These are phyloP conservation scores for Penicillium sp. DNA, from an alignment of 2,329 filamentous ascomycete species.

Conservation along the genomic window DNA sequence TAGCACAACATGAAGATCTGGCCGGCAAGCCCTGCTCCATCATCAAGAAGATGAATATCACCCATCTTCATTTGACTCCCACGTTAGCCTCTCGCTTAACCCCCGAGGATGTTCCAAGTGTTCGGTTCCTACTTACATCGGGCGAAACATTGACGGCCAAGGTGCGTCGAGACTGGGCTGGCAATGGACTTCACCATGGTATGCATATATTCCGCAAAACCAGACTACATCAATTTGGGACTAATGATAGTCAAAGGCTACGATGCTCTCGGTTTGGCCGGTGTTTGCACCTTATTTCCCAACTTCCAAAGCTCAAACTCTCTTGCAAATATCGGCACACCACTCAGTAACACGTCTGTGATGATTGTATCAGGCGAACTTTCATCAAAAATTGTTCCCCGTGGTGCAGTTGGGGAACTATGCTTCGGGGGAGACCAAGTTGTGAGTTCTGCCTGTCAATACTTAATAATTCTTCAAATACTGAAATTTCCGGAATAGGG, in stretches of 20 bases:
- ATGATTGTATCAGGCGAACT: conserved; percentile 58
- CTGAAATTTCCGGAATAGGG: conserved; percentile 1
- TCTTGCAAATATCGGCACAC: conserved; percentile 73
- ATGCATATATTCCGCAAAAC: conserved; percentile 3
- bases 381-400: conserved; percentile 58
- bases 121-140: conserved; percentile 75
- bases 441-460: conserved; percentile 37
- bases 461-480: background rate
- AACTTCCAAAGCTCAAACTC: conserved; percentile 59
- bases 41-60: conserved; percentile 65
- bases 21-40: conserved; percentile 70
- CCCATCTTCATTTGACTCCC: conserved; percentile 82
- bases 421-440: conserved; percentile 87
- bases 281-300: conserved; percentile 75
- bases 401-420: conserved; percentile 75
- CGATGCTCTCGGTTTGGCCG: conserved; percentile 78
- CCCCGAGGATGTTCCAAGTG: conserved; percentile 66
- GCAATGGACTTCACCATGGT: conserved; percentile 69
- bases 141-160: conserved; percentile 76
- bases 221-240: background rate
- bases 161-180: conserved; percentile 69
- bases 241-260: conserved; percentile 52
- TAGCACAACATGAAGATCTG: conserved; percentile 70
- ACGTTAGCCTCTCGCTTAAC: conserved; percentile 77
- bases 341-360: conserved; percentile 73